phyloP scores from a whole-genome alignment of 164 flowering plant genomes.

The Echeveria elegans region DNA sequence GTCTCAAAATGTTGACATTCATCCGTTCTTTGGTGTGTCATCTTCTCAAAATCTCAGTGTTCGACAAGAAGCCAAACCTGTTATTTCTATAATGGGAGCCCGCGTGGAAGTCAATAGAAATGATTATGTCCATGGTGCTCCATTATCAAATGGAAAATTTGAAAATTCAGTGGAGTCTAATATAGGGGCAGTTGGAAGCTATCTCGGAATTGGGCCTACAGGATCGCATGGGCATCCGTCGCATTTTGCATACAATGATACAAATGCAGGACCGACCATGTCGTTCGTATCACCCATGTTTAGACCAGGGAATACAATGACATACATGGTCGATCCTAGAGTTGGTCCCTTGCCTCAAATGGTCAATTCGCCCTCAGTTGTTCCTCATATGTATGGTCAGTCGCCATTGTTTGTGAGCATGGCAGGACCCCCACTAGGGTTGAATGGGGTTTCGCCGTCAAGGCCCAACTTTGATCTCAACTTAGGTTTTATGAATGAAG shows the following conservation, averaged over 20 bases:
- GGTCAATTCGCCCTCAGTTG: constrained; percentile 23
- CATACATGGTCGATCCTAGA: constrained; percentile 48
- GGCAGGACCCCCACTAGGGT: constrained; percentile 17
- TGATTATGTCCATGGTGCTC: constrained; percentile 26
- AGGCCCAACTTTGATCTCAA: constrained; percentile 36
- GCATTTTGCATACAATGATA: constrained; percentile 22
- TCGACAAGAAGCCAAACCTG: neutral
- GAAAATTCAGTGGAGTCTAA: constrained; percentile 25
- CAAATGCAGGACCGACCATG: constrained; percentile 18
- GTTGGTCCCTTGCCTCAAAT: constrained; percentile 43
- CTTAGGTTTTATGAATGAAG: constrained; percentile 24
- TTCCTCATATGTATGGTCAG: constrained; percentile 24
- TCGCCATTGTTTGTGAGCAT: constrained; percentile 30
- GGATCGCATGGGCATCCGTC: constrained; percentile 33
- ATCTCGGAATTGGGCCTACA: constrained; percentile 34
- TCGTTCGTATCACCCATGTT: constrained; percentile 24
- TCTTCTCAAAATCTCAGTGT: neutral
- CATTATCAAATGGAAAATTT: constrained; percentile 37
- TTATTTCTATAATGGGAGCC: constrained; percentile 25
- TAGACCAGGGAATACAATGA: constrained; percentile 30
- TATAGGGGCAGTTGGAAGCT: constrained; percentile 25
- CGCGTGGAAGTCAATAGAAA: constrained; percentile 44
- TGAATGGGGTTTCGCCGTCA: constrained; percentile 24
- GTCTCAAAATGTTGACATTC: neutral
- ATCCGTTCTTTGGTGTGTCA: constrained; percentile 2